These are phyloP conservation scores for Magnusiomyces paraingens DNA, from an alignment of 1,139 yeast genomes.

Conservation along the genomic window DNA sequence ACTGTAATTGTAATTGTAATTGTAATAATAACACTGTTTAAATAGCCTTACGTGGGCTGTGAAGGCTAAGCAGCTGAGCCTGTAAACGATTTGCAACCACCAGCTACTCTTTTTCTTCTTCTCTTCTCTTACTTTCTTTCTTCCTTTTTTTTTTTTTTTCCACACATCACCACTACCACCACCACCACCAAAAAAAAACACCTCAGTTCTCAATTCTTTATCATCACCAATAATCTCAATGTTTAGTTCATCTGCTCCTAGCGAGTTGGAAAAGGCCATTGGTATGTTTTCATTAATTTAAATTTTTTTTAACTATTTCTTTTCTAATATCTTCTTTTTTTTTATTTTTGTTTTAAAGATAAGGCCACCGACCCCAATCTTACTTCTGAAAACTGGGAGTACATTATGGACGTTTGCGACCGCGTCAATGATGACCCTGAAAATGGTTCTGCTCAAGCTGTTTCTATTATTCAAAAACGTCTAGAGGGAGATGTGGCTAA, in stretches of 20 bases:
- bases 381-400: constrained; percentile 80
- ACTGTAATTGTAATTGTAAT: no score
- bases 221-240: constrained; percentile 8
- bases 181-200: no score
- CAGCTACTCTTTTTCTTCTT: neutral
- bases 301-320: neutral
- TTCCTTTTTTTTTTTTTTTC: neutral
- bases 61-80: no score
- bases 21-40: neutral
- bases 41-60: neutral
- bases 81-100: neutral
- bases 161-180: neutral
- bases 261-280: constrained; percentile 20
- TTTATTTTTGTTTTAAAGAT: constrained; percentile 25
- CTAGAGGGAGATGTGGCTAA: constrained; percentile 68
- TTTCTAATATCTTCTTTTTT: neutral
- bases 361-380: constrained; percentile 84
- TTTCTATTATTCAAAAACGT: constrained; percentile 45
- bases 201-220: no score
- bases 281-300: constrained; percentile 14
- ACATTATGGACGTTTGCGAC: constrained; percentile 78
- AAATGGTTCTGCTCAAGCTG: constrained; percentile 48
- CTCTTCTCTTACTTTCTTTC: neutral
- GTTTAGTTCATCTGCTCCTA: constrained; percentile 23
- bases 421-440: constrained; percentile 69